A percentile compares a stretch with the other conserved stretches of the same genome.
Evolutionary conservation across 495 filamentous ascomycete genomes (phyloP).

Genomic region (Lineolata rhizophorae): DNA sequence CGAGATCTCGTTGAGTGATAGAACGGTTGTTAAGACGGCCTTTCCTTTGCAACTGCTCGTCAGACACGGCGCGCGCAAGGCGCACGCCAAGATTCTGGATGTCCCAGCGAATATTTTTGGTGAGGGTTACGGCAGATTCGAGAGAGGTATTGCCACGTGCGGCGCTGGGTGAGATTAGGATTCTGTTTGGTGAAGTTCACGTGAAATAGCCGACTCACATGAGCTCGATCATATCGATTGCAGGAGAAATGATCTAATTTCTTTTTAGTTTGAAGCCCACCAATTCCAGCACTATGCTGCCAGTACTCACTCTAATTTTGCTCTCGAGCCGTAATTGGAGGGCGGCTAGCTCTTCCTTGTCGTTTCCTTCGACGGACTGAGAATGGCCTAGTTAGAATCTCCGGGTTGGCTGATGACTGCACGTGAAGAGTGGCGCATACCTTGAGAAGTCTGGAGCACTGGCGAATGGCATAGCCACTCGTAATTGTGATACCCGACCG

Average conservation of each 20-base stretch:
- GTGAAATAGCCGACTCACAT: constrained; percentile 30
- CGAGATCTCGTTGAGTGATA: constrained; percentile 27
- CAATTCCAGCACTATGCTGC: too few species aligned
- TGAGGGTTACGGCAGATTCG: constrained; percentile 69
- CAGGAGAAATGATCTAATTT: constrained; percentile 60
- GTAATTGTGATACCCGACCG: constrained; percentile 77
- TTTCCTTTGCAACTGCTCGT: constrained; percentile 35
- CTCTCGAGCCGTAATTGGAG: constrained; percentile 57
- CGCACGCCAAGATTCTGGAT: constrained; percentile 69
- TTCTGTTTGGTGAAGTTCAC: background rate
- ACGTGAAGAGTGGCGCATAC: constrained; percentile 17
- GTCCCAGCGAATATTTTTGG: constrained; percentile 68
- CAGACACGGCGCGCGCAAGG: constrained; percentile 43
- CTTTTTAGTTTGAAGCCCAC: constrained; percentile 1
- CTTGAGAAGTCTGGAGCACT: constrained; percentile 62
- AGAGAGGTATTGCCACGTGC: constrained; percentile 88
- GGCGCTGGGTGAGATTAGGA: constrained; percentile 26
- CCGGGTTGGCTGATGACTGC: too few species aligned
- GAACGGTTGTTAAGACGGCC: constrained; percentile 26
- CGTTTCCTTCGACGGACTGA: constrained; percentile 47
- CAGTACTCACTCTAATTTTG: constrained; percentile 72
- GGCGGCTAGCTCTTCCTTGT: constrained; percentile 42
- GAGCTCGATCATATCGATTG: constrained; percentile 84
- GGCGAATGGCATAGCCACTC: constrained; percentile 60
- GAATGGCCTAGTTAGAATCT: too few species aligned